These are phyloP conservation scores for Sporisorium graminicola DNA, from an alignment of 1,284 basidiomycete species.

Conservation along the genomic window DNA sequence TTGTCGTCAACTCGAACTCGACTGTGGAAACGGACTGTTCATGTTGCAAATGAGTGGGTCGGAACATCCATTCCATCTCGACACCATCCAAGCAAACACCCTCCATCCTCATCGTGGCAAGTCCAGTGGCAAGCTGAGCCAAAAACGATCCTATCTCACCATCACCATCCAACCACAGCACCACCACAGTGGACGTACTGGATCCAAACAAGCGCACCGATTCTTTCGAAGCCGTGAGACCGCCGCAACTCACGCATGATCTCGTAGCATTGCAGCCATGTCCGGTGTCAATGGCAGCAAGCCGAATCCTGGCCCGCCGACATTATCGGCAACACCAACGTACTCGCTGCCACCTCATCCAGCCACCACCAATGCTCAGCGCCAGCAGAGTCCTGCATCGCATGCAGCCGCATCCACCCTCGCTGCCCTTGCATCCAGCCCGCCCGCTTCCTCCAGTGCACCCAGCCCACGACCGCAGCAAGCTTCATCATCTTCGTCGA, in stretches of 20 bases:
- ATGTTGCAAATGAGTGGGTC: not conserved
- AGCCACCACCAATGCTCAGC: slow-evolving; percentile 35
- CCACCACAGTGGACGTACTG: not conserved
- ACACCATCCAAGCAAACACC: not conserved
- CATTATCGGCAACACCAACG: slow-evolving; percentile 1
- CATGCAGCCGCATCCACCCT: slow-evolving; percentile 49
- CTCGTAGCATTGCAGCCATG: slow-evolving; percentile 24
- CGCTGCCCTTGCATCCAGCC: slow-evolving; percentile 39
- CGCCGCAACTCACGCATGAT: slow-evolving; percentile 15
- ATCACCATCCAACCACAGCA: not conserved
- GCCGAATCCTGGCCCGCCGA: slow-evolving; percentile 15
- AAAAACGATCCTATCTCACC: not conserved
- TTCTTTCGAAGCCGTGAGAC: too few relatives aligned
- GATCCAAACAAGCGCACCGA: not conserved
- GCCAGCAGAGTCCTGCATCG: slow-evolving; percentile 40
- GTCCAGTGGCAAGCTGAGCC: not conserved
- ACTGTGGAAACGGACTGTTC: not conserved
- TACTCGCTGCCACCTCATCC: slow-evolving; percentile 42
- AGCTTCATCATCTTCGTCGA: not conserved
- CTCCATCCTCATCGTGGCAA: not conserved
- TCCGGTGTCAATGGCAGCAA: slow-evolving; percentile 38
- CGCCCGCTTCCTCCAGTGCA: slow-evolving; percentile 19
- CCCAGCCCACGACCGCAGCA: slow-evolving; percentile 4
- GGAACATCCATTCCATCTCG: not conserved
- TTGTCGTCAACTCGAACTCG: not conserved